phyloP scores from a whole-genome alignment of 345 rosid species.

The Turritis glabra region DNA sequence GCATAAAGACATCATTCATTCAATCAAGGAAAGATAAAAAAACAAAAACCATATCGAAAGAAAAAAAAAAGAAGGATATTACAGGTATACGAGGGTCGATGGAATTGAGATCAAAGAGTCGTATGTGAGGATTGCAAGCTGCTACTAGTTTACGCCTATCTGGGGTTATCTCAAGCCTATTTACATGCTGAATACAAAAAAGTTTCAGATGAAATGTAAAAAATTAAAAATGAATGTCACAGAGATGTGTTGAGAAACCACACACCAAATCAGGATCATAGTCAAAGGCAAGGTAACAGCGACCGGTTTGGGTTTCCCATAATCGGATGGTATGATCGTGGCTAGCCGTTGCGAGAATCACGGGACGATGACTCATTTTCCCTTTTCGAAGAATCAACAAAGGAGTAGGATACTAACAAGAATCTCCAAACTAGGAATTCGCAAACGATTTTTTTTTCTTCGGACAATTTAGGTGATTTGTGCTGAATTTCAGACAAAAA shows the following conservation, averaged over 20 bases:
- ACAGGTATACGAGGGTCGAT: constrained; percentile 68
- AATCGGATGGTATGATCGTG: constrained; percentile 83
- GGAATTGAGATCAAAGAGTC: constrained; percentile 73
- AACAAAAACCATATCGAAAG: too few relatives aligned
- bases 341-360: constrained; percentile 89
- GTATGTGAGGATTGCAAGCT: constrained; percentile 90
- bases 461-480: not conserved
- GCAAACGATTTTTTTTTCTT: not conserved
- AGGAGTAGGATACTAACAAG: not conserved
- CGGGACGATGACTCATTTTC: constrained; percentile 72
- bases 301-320: constrained; percentile 93
- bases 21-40: not conserved
- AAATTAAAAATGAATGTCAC: too few relatives aligned
- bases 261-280: constrained; percentile 74
- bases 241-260: not conserved
- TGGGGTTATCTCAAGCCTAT: constrained; percentile 91
- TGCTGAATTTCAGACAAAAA: not conserved
- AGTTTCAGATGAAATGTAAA: not conserved
- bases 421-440: constrained; percentile 2
- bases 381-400: not conserved
- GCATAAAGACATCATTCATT: not conserved
- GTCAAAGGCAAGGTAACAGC: constrained; percentile 82
- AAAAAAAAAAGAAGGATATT: not conserved
- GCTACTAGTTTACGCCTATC: constrained; percentile 76
- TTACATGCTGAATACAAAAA: constrained; percentile 66